Percentiles rank a stretch among this genome's conserved stretches.
These are phyloP conservation scores for Leptographium galeiforme DNA, from an alignment of 2,329 filamentous ascomycete species.

Conservation along the genomic window DNA sequence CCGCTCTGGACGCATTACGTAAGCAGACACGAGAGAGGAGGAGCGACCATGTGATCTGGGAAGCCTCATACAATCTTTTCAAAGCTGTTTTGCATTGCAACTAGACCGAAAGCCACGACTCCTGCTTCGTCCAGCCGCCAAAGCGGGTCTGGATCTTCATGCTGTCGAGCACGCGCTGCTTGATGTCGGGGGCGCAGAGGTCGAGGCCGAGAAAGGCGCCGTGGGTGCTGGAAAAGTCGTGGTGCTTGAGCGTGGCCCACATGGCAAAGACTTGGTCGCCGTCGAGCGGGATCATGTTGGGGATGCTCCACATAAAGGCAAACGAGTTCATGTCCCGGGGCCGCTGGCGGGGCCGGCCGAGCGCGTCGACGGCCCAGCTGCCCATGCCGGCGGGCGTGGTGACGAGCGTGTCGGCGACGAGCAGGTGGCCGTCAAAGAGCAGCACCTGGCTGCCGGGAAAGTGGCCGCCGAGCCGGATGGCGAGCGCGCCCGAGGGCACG, in stretches of 20 bases:
- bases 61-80: not conserved
- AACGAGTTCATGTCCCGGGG: constrained; percentile 39
- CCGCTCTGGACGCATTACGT: no score
- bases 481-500: constrained; percentile 29
- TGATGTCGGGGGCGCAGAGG: constrained; percentile 42
- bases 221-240: constrained; percentile 52
- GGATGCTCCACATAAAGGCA: constrained; percentile 65
- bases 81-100: not conserved
- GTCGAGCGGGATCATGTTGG: constrained; percentile 59
- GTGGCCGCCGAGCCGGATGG: constrained; percentile 63
- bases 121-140: constrained; percentile 31
- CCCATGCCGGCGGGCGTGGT: constrained; percentile 48
- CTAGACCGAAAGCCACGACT: constrained; percentile 1
- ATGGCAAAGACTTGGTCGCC: constrained; percentile 51
- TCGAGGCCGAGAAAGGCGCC: constrained; percentile 54
- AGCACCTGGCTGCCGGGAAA: constrained; percentile 63
- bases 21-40: no score
- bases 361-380: constrained; percentile 31
- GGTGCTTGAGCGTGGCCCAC: constrained; percentile 51
- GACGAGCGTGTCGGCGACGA: constrained; percentile 66
- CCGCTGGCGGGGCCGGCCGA: constrained; percentile 20
- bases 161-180: constrained; percentile 55
- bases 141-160: constrained; percentile 57
- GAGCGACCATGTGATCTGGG: not conserved
- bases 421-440: constrained; percentile 46